Conservation (phyloP, 148 eudicot genomes). For the Fagopyrum homotropicum region DNA sequence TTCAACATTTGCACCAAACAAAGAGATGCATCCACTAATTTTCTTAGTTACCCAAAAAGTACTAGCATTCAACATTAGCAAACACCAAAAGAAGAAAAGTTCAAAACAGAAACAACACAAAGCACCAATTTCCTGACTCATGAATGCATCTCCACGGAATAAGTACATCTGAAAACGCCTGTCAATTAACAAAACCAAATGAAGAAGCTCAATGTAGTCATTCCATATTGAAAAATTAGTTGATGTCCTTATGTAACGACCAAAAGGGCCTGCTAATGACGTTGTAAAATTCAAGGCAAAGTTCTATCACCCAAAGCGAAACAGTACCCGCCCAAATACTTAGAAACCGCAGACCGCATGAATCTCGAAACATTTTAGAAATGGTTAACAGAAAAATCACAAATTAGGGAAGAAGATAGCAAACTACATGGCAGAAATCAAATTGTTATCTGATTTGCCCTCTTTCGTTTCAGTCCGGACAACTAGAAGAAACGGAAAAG, state of each 20-base stretch:
- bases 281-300: background rate
- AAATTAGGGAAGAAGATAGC: background rate
- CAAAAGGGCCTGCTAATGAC: background rate
- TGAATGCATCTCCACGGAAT: background rate
- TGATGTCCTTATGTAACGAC: too few species aligned
- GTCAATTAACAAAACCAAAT: background rate
- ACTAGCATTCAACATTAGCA: background rate
- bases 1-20: background rate
- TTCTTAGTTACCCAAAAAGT: background rate
- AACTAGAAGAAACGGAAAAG: background rate
- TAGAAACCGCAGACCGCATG: background rate
- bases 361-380: background rate
- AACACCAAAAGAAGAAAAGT: background rate
- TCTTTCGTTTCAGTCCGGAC: background rate
- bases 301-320: background rate
- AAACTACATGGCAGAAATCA: background rate
- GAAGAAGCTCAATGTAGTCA: background rate
- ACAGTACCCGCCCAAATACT: background rate
- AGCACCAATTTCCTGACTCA: background rate
- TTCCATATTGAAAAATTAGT: too few species aligned
- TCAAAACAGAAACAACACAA: background rate
- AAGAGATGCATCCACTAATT: background rate
- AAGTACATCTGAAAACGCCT: background rate
- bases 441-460: constrained; percentile 1
- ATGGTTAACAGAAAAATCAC: background rate